A percentile compares a stretch with the other conserved stretches of the same genome.
Conservation (phyloP, 768 basidiomycete species). For the Tulasnella sp. region DNA sequence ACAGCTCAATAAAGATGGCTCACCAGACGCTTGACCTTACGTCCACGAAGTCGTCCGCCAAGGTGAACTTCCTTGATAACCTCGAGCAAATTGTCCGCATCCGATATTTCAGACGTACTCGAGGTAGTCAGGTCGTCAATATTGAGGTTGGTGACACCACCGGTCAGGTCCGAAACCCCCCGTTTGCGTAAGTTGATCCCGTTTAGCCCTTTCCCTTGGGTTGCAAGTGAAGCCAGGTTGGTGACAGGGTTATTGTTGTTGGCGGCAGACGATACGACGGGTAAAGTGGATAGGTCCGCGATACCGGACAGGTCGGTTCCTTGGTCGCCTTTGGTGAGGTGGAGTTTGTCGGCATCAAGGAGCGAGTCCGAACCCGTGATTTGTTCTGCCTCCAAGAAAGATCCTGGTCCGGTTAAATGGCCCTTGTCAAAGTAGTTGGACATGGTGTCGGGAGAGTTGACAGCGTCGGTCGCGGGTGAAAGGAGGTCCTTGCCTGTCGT, state of each 20-base stretch:
- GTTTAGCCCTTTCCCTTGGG: background rate
- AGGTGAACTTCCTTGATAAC: background rate
- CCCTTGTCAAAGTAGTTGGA: background rate
- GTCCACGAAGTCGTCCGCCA: background rate
- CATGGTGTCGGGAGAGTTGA: background rate
- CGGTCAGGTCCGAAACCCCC: background rate
- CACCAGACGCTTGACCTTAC: background rate
- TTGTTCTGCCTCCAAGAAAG: background rate
- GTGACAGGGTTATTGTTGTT: background rate
- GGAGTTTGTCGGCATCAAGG: background rate
- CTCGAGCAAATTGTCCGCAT: background rate
- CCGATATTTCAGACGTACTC: background rate
- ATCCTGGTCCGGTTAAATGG: background rate
- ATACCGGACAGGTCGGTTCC: background rate
- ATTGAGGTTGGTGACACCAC: background rate
- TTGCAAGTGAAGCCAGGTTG: background rate
- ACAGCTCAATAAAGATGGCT: background rate
- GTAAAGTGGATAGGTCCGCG: background rate
- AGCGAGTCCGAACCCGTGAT: background rate
- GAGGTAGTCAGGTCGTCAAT: background rate
- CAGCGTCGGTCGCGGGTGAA: background rate
- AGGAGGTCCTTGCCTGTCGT: background rate
- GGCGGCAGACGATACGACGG: background rate
- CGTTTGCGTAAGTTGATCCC: background rate
- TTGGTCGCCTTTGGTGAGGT: background rate